phyloP scores from a whole-genome alignment of 169 alveolate genomes.

The Cyclospora cayetanensis region DNA sequence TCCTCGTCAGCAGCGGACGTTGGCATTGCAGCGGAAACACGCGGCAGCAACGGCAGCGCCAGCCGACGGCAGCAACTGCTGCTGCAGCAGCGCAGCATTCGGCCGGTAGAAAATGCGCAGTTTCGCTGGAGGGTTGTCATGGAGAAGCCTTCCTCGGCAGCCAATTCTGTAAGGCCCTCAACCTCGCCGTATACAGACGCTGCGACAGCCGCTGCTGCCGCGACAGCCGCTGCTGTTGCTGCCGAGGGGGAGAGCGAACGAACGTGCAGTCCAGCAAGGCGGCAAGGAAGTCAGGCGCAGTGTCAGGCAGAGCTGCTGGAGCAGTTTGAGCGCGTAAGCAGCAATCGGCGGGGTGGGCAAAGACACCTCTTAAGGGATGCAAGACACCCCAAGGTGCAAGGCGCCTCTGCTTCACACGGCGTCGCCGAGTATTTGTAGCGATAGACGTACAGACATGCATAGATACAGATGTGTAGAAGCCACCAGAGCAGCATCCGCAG shows the following conservation, averaged over 20 bases:
- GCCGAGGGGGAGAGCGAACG: not conserved
- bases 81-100: constrained; percentile 7
- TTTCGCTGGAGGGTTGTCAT: constrained; percentile 28
- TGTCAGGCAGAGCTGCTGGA: constrained; percentile 39
- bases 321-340: constrained; percentile 36
- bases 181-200: not conserved
- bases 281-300: constrained; percentile 30
- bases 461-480: not conserved
- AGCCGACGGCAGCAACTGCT: constrained; percentile 10
- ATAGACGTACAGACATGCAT: not conserved
- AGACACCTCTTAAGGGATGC: no score
- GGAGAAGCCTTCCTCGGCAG: not conserved
- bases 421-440: no score
- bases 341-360: no score
- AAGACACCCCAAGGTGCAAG: no score
- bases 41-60: constrained; percentile 14
- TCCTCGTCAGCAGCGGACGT: not conserved
- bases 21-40: not conserved
- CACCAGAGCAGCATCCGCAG: constrained; percentile 32
- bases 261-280: not conserved
- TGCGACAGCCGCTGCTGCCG: constrained; percentile 29
- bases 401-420: no score
- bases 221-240: constrained; percentile 25
- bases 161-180: not conserved
- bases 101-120: constrained; percentile 7